Percentiles rank a stretch among this genome's conserved stretches.
phyloP scores from a whole-genome alignment of 345 rosid species.

The Citrus reticulata region DNA sequence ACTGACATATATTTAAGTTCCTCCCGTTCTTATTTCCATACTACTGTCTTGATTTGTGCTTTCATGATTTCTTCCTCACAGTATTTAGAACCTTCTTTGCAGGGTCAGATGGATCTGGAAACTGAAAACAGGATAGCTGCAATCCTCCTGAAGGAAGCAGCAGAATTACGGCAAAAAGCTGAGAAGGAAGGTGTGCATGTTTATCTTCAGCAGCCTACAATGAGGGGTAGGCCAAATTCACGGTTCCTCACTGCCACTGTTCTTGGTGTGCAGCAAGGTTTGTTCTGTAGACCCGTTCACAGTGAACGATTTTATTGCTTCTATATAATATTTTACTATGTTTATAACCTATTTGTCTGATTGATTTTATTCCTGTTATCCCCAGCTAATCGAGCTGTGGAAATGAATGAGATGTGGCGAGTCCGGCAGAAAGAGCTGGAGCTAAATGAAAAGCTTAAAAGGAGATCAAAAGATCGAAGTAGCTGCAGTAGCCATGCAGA shows the following conservation, averaged over 20 bases:
- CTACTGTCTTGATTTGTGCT: not conserved
- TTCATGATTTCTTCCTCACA: not conserved
- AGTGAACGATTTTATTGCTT: not conserved
- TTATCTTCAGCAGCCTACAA: slow-evolving; percentile 62
- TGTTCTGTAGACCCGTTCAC: not conserved
- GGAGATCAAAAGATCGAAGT: slow-evolving; percentile 38
- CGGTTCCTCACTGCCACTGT: slow-evolving; percentile 91
- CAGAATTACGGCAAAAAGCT: slow-evolving; percentile 76
- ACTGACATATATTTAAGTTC: not conserved
- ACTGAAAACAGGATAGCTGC: slow-evolving; percentile 90
- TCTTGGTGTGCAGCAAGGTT: slow-evolving; percentile 90
- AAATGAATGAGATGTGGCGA: slow-evolving; percentile 88
- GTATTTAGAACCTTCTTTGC: not conserved
- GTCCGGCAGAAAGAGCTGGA: slow-evolving; percentile 68
- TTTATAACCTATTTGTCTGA: not conserved
- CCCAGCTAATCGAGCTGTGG: slow-evolving; percentile 77
- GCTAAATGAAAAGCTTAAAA: slow-evolving; percentile 42
- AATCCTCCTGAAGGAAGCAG: slow-evolving; percentile 84
- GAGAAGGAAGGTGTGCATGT: slow-evolving; percentile 76
- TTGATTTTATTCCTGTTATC: slow-evolving; percentile 8
- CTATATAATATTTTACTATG: not conserved
- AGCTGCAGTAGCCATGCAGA: slow-evolving; percentile 24
- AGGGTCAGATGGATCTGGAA: slow-evolving; percentile 70
- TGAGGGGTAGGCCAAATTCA: slow-evolving; percentile 73
- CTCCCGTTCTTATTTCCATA: not conserved